These are phyloP conservation scores for Hypoxylon intermedium DNA, from an alignment of 495 filamentous ascomycete species.

Conservation along the genomic window DNA sequence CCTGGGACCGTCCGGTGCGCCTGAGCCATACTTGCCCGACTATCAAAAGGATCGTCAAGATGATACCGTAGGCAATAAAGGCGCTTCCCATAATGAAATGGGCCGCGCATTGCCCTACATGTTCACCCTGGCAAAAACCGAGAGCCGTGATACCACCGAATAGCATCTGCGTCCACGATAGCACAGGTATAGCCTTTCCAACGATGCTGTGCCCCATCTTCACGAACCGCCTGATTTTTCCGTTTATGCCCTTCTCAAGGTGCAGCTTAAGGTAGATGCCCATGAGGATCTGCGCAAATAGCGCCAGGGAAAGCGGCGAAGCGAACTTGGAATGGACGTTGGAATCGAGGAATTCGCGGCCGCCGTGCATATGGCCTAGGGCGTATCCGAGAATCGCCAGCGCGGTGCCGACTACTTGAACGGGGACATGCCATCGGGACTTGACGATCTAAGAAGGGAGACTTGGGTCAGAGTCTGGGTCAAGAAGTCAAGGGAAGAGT, in stretches of 20 bases:
- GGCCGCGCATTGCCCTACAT: conserved; percentile 89
- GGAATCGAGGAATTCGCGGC: conserved; percentile 76
- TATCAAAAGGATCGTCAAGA: conserved; percentile 84
- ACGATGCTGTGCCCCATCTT: conserved; percentile 79
- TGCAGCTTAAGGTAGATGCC: conserved; percentile 91
- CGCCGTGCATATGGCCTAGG: conserved; percentile 88
- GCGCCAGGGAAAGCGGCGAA: conserved; percentile 76
- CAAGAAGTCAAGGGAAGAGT: background rate
- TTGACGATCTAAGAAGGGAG: conserved; percentile 71
- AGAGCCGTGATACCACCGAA: conserved; percentile 93
- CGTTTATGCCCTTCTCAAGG: conserved; percentile 81
- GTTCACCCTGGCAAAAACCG: conserved; percentile 93
- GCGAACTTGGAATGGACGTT: conserved; percentile 88
- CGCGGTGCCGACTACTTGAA: conserved; percentile 76
- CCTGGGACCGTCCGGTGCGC: conserved; percentile 85
- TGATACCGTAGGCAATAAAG: conserved; percentile 91
- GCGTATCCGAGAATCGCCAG: conserved; percentile 86
- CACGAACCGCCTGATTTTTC: conserved; percentile 72
- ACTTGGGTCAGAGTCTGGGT: conserved; percentile 3
- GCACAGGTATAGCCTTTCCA: conserved; percentile 85
- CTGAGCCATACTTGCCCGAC: conserved; percentile 89
- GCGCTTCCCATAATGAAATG: conserved; percentile 99
- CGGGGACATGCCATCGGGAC: conserved; percentile 92
- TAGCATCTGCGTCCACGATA: conserved; percentile 93
- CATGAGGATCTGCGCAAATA: conserved; percentile 76